Conservation (phyloP, 331 rosid species). For the Malus hybrid region DNA sequence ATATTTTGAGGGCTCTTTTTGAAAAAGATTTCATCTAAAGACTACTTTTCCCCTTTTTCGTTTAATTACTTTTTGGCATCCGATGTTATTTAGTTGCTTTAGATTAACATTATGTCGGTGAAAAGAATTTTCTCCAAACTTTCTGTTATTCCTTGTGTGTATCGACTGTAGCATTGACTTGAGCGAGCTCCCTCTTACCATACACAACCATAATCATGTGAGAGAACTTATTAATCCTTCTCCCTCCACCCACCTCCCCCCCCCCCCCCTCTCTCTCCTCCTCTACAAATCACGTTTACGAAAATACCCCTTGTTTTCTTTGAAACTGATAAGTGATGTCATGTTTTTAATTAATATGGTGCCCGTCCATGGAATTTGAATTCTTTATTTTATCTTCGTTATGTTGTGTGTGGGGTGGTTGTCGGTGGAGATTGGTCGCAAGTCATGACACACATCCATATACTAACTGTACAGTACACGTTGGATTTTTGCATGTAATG, state of each 20-base stretch:
- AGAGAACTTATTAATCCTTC: background rate
- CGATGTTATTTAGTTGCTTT: background rate
- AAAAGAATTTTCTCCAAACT: background rate
- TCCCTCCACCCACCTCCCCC: too few relatives aligned
- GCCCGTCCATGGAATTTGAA: background rate
- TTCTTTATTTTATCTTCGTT: background rate
- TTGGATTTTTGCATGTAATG: background rate
- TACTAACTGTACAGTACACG: background rate
- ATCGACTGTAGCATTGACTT: slow-evolving; percentile 28
- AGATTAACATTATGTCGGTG: background rate
- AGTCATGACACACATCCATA: background rate
- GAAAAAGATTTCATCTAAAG: too few relatives aligned
- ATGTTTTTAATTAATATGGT: background rate
- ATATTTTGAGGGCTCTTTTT: too few relatives aligned
- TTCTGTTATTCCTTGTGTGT: background rate
- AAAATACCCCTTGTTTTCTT: background rate
- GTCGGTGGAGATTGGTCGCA: background rate
- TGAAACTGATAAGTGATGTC: background rate
- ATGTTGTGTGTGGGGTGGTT: background rate
- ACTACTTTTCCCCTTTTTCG: background rate
- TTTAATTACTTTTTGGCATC: background rate
- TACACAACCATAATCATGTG: background rate
- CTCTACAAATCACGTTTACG: background rate
- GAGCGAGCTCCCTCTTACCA: background rate
- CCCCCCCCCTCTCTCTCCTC: too few relatives aligned